Conservation (phyloP, 495 filamentous ascomycete genomes). For the Neurospora sublineolata region DNA sequence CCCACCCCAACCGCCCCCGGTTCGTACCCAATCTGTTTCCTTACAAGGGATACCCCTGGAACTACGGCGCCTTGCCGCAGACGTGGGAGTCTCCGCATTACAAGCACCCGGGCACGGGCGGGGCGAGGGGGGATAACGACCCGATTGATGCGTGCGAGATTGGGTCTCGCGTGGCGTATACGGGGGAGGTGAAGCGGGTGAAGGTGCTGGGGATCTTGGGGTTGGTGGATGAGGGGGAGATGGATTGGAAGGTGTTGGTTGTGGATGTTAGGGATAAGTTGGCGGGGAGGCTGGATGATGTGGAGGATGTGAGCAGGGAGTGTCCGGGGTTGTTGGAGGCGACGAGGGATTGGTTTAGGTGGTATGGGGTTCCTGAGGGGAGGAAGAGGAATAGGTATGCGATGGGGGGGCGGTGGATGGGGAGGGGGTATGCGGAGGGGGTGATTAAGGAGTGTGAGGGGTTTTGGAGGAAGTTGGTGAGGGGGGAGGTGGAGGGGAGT, state of each 20-base stretch:
- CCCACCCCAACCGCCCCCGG: not conserved
- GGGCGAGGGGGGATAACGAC: slow-evolving; percentile 13
- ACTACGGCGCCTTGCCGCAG: slow-evolving; percentile 17
- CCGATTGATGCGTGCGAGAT: slow-evolving; percentile 17
- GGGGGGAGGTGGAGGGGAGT: slow-evolving; percentile 8
- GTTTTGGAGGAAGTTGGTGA: slow-evolving; percentile 12
- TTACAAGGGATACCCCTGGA: slow-evolving; percentile 19
- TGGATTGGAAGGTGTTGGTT: slow-evolving; percentile 26
- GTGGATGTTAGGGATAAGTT: slow-evolving; percentile 19
- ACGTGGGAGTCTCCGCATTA: slow-evolving; percentile 16
- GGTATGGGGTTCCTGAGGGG: slow-evolving; percentile 18
- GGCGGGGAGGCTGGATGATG: slow-evolving; percentile 11
- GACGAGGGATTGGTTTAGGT: slow-evolving; percentile 18
- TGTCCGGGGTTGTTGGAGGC: slow-evolving; percentile 18
- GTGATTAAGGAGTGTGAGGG: slow-evolving; percentile 10
- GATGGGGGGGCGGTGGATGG: slow-evolving; percentile 7
- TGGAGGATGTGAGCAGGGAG: slow-evolving; percentile 16
- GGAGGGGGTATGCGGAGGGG: slow-evolving; percentile 4
- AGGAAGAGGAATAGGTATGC: slow-evolving; percentile 6
- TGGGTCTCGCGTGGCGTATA: not conserved
- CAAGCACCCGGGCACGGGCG: not conserved
- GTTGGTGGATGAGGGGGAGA: slow-evolving; percentile 23
- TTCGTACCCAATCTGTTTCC: slow-evolving; percentile 14
- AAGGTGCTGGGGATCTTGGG: slow-evolving; percentile 22
- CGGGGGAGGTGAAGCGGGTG: slow-evolving; percentile 12